Base-by-base conservation (phyloP, 2,329 filamentous ascomycete species). In the Colletotrichum musicola region DNA sequence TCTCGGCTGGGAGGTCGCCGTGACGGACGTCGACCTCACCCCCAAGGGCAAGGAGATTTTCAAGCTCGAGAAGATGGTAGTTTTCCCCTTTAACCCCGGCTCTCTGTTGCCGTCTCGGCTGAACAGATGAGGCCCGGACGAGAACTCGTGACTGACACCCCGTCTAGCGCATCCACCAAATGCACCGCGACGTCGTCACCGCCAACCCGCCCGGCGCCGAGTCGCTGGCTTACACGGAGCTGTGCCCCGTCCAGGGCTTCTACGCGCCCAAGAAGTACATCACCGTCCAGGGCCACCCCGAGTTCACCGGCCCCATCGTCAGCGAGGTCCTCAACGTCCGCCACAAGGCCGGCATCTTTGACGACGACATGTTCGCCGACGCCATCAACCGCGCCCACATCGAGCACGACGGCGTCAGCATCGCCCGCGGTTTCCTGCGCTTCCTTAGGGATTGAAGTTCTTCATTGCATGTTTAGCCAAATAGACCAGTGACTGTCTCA, bases 281-380 rank as follows among this genome's bases (percentile, higher is more conserved):
- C 69, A 90, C 93, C 0, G 88, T 97, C 1, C 94, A 97, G 81
- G 94, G 93, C 6, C 94, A 97, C 78, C 94, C 94, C 0, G 94
- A 97, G 78, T 96, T 95, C 77, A 92, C 86, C 4, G 84, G 85
- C 68, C 86, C 89, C 16, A 94, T 97, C 72, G 88, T 94, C 73
- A 83, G 81, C 18, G 90, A 93, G 77, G 80, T 97, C 44, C 79
- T 95, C 62, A 84, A 86, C 69, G 81, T 86, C 68, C 86, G 94
- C 64, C 88, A 92, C 75, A 82, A 84, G 30, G 82, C 82, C 55
- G 93, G 93, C 1, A 84, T 96, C 22, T 92, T 97, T 71, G 81
- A 85, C 62, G 89, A 95, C 64, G 88, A 88, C 18, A 79, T 91
- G 69, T 95, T 88, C 73, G 80, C 88, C 64, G 91, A 93, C 73